Conservation (phyloP, 345 rosid species). For the Linum usitatissimum region DNA sequence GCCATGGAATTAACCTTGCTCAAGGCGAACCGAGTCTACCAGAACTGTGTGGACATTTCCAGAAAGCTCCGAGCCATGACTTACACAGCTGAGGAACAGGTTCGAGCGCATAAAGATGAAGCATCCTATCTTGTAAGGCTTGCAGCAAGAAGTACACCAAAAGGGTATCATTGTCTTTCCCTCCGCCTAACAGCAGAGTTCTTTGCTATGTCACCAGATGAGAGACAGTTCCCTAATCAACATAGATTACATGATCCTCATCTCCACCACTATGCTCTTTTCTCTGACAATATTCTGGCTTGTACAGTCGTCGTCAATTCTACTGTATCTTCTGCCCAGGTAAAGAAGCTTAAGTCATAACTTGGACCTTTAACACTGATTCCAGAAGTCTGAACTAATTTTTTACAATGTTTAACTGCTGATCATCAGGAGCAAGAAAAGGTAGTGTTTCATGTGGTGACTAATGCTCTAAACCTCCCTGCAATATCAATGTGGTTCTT, state of each 20-base stretch:
- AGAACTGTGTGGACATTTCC: constrained; percentile 58
- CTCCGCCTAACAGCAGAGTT: constrained; percentile 18
- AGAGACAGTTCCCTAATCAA: constrained; percentile 60
- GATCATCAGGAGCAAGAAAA: constrained; percentile 18
- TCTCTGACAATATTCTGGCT: constrained; percentile 21
- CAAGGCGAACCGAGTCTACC: constrained; percentile 48
- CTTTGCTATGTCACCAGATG: constrained; percentile 44
- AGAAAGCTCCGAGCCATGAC: constrained; percentile 68
- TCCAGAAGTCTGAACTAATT: constrained; percentile 1
- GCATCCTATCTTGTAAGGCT: constrained; percentile 42
- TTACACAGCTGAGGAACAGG: constrained; percentile 62
- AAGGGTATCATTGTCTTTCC: constrained; percentile 25
- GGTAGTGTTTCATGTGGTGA: constrained; percentile 22
- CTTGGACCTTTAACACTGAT: no score
- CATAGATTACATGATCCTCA: constrained; percentile 36
- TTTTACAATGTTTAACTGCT: constrained; percentile 10
- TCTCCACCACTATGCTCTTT: constrained; percentile 22
- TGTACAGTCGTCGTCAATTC: constrained; percentile 27
- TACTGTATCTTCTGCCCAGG: constrained; percentile 40
- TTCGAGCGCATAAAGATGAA: constrained; percentile 54
- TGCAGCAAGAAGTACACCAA: constrained; percentile 25
- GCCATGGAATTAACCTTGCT: constrained; percentile 43
- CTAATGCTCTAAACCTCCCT: constrained; percentile 23
- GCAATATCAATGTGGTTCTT: constrained; percentile 27
- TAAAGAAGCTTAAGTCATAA: constrained; percentile 17